A percentile compares a stretch with the other conserved stretches of the same genome.
These are phyloP conservation scores for Ophiostoma sp. DNA, from an alignment of 2,329 filamentous ascomycete species.

Conservation along the genomic window DNA sequence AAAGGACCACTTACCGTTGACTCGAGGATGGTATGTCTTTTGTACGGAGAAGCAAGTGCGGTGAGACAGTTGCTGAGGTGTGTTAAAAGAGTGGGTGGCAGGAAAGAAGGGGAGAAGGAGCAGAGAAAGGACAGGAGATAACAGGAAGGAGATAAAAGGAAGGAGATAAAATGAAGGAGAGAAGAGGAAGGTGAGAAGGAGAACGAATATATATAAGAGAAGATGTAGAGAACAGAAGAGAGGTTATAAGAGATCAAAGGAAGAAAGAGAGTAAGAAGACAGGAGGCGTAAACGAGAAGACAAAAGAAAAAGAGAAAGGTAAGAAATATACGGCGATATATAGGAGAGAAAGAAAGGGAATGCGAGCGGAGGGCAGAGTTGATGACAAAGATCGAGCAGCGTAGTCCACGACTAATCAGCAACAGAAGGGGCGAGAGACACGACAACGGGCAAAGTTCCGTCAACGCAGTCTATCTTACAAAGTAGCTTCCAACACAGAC, in stretches of 20 bases:
- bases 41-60: neutral
- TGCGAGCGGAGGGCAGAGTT: neutral
- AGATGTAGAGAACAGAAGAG: neutral
- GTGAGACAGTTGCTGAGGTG: conserved; percentile 3
- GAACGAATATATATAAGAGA: neutral
- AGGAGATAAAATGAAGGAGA: neutral
- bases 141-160: neutral
- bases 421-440: neutral
- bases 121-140: neutral
- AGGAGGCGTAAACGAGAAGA: neutral
- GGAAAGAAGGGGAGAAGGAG: neutral
- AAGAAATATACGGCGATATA: no score
- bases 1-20: conserved; percentile 1
- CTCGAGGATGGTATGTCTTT: neutral
- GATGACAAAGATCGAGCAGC: neutral
- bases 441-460: neutral
- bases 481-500: neutral
- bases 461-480: no score
- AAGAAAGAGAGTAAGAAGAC: neutral
- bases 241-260: neutral
- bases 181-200: neutral
- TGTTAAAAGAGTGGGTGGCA: neutral
- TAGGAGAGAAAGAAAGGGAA: no score
- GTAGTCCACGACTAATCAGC: neutral
- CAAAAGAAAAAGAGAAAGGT: neutral